These are phyloP conservation scores for Quillaja saponaria DNA, from an alignment of 306 rosid species.

Conservation along the genomic window DNA sequence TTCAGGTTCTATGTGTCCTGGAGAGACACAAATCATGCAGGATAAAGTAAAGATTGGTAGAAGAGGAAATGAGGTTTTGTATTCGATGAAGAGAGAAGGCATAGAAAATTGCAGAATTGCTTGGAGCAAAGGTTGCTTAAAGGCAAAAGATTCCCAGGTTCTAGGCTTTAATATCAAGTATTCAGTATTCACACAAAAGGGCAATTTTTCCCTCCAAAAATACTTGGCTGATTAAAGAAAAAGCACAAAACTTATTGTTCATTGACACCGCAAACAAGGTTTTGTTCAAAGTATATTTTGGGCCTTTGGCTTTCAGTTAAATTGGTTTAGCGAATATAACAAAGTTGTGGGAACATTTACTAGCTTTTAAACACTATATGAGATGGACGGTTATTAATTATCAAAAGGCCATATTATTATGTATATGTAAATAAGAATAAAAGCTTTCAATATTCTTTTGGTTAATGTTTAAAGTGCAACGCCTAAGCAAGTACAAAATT, in stretches of 20 bases:
- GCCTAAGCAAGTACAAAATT: slow-evolving; percentile 29
- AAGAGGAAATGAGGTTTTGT: slow-evolving; percentile 14
- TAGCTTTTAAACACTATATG: slow-evolving; percentile 31
- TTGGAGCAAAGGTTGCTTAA: slow-evolving; percentile 91
- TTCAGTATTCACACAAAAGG: slow-evolving; percentile 44
- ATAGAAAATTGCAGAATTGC: slow-evolving; percentile 58
- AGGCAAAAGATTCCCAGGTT: slow-evolving; percentile 59
- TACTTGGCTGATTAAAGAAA: slow-evolving; percentile 29
- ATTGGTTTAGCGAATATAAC: neutral
- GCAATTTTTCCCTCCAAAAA: slow-evolving; percentile 32
- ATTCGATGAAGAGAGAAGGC: slow-evolving; percentile 28
- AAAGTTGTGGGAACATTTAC: too few species aligned
- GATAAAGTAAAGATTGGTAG: neutral
- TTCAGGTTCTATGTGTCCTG: slow-evolving; percentile 31
- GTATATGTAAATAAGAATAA: too few species aligned
- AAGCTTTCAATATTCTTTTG: slow-evolving; percentile 29
- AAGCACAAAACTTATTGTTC: slow-evolving; percentile 20
- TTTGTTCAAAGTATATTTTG: slow-evolving; percentile 16
- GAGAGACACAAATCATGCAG: slow-evolving; percentile 23
- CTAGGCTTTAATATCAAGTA: slow-evolving; percentile 40
- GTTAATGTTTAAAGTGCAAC: slow-evolving; percentile 31
- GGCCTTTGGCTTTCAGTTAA: slow-evolving; percentile 39
- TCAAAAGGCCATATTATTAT: slow-evolving; percentile 33
- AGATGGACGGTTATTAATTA: slow-evolving; percentile 39
- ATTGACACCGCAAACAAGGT: slow-evolving; percentile 30